Base-by-base conservation (phyloP, 2,329 filamentous ascomycete species). In the Pseudogymnoascus sp. region DNA sequence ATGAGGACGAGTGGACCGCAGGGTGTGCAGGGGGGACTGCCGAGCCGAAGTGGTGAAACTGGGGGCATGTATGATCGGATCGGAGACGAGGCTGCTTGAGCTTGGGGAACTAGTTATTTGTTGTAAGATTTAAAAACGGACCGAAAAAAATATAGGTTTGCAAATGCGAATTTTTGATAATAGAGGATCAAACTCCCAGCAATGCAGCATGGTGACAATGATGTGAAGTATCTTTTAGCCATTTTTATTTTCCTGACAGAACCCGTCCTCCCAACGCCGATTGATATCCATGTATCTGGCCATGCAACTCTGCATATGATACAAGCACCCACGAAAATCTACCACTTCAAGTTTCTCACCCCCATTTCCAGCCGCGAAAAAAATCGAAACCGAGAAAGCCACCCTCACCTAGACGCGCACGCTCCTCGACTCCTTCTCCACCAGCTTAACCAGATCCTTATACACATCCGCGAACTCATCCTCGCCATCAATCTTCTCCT, bases 381-480 rank as follows among this genome's bases (percentile, higher is more conserved):
- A 50, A 28, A 28, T 30, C 43, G 43, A 30, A 50, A 50, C 43
- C 43, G 25, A 50, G 25, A 47, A 43, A 30, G 11, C 8, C 43
- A 50, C 25, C 43, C 25, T 59, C 34, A 59, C 58, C 64, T 65
- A 72, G 43, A 72, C 67, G 61, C 69, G 65, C n/a, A 73, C 70
- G 62, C 81, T 84, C 66, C 76, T 74, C 68, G 78, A 78, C 78
- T 87, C 83, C 78, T 87, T 87, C 76, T 86, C 80, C 61, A 84
- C 79, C 58, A 85, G 76, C 79, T 87, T 87, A 66, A 84, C 79
- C 62, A 88, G 76, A 62, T 86, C 81, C 71, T 82, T 81, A 74
- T 87, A 88, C 50, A 79, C 78, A 70, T 87, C 84, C 65, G 76
- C 77, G 68, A 86, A 88, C 64, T 83, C 83, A 74, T 84, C 82